Base-by-base conservation (phyloP, 805 yeast species). In the Sungouiozyma intestinalis region DNA sequence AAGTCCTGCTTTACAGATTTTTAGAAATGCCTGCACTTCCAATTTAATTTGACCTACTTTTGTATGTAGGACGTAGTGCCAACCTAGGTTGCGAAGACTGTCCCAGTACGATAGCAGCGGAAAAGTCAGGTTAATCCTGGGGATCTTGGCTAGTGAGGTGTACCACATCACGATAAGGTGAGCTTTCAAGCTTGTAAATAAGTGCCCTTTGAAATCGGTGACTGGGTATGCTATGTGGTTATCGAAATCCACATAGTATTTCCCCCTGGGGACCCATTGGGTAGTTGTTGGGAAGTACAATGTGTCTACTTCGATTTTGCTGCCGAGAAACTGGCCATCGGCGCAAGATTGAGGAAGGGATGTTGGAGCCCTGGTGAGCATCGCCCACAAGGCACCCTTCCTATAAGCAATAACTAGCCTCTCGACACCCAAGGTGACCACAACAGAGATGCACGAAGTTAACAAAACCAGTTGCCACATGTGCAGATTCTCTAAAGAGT, bases 221-320 rank as follows among this genome's bases (percentile, higher is more conserved):
- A 52, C 43, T 18, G 53, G 52, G 18, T 48, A 43, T 2, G 54
- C 54, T 19, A 49, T 43, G 16, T 43, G 44, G 19, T 48, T 49
- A 31, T 55, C 58, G 38, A 55, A 53, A 44, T 55, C 59, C 35
- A 55, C 47, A 33, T 45, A 43, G 37, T 44, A 55, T 29, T 53
- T 49, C 4, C 59, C 58, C 7, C 45, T 29, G 6, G 53, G 54
- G n/a, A 36, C 41, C 54, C 51, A 51, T 27, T 24, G 6, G 11
- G 29, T 24, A 24, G 11, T 7, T 7, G 11, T 6, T 7, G 6
- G 9, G 9, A 24, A 7, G 11, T 24, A 6, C 11, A 11, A 6
- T 7, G 29, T 24, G 11, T 24, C 9, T 7, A 24, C 9, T 11
- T 24, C 11, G 6, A 24, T 24, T 24, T 24, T 24, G 6, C 29